Evolutionary conservation across 208 protist species (phyloP).

Genomic region (Crithidia thermophila): DNA sequence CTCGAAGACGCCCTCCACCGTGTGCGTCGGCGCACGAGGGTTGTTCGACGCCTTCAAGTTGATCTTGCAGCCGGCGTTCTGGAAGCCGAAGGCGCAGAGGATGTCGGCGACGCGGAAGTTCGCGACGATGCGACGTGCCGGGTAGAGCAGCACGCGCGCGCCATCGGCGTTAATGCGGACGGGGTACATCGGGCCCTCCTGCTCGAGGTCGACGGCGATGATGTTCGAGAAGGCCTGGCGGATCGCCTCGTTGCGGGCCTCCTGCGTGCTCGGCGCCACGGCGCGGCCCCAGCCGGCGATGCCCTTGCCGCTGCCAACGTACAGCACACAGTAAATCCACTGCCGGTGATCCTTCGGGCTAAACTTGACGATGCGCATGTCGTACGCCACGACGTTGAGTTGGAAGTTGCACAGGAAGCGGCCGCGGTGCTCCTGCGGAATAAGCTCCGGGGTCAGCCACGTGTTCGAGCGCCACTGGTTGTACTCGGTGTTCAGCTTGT

Average conservation of each 20-base stretch:
- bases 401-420: slow-evolving; percentile 95
- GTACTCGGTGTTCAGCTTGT: slow-evolving; percentile 94
- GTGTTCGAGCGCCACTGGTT: slow-evolving; percentile 95
- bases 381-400: slow-evolving; percentile 91
- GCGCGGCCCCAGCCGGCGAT: slow-evolving; percentile 91
- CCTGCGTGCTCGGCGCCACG: slow-evolving; percentile 89
- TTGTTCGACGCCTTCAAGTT: slow-evolving; percentile 86
- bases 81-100: slow-evolving; percentile 94
- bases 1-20: slow-evolving; percentile 91
- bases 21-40: slow-evolving; percentile 89
- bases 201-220: slow-evolving; percentile 93
- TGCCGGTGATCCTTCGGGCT: slow-evolving; percentile 93
- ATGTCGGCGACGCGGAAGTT: slow-evolving; percentile 93
- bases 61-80: slow-evolving; percentile 89
- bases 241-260: slow-evolving; percentile 92
- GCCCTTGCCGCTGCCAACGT: slow-evolving; percentile 92
- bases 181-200: slow-evolving; percentile 94
- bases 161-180: slow-evolving; percentile 92
- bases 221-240: slow-evolving; percentile 91
- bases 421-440: slow-evolving; percentile 91
- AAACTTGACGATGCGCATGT: slow-evolving; percentile 94
- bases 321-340: slow-evolving; percentile 94
- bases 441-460: slow-evolving; percentile 92
- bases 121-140: slow-evolving; percentile 88
- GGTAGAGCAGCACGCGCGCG: slow-evolving; percentile 89